Evolutionary conservation across 345 rosid genomes (phyloP).

Genomic region (Corymbia maculata): DNA sequence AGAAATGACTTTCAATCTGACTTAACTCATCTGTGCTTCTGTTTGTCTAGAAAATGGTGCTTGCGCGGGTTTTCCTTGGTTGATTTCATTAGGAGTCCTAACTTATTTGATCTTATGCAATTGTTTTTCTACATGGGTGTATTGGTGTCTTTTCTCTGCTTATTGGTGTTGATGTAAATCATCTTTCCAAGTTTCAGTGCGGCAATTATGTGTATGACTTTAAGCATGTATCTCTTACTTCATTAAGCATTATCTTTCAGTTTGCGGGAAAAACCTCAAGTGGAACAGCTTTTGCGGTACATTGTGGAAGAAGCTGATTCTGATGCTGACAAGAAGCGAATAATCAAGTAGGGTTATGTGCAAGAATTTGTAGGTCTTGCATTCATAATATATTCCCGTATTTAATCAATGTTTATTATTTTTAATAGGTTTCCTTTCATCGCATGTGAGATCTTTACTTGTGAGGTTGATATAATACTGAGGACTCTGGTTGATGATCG

Average conservation of each 20-base stretch:
- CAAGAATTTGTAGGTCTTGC: not conserved
- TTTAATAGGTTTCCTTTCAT: constrained; percentile 73
- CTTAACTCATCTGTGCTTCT: not conserved
- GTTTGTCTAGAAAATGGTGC: not conserved
- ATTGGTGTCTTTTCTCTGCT: not conserved
- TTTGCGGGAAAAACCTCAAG: constrained; percentile 71
- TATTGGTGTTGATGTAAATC: not conserved
- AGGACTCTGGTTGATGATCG: constrained; percentile 89
- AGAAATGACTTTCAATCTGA: not conserved
- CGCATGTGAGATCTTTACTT: constrained; percentile 88
- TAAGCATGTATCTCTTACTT: constrained; percentile 1
- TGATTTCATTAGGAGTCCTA: not conserved
- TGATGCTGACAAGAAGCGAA: constrained; percentile 57
- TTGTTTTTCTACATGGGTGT: not conserved
- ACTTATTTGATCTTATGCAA: not conserved
- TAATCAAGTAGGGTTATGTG: constrained; percentile 51
- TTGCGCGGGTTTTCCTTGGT: not conserved
- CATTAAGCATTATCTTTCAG: constrained; percentile 13
- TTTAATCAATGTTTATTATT: not conserved
- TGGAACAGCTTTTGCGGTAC: constrained; percentile 67
- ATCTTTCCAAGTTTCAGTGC: not conserved
- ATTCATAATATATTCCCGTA: not conserved
- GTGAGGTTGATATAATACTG: constrained; percentile 88
- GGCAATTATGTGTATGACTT: not conserved
- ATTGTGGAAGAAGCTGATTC: constrained; percentile 74